Evolutionary conservation across 2,329 filamentous ascomycete genomes (phyloP).

Genomic region (Knufia petricola): DNA sequence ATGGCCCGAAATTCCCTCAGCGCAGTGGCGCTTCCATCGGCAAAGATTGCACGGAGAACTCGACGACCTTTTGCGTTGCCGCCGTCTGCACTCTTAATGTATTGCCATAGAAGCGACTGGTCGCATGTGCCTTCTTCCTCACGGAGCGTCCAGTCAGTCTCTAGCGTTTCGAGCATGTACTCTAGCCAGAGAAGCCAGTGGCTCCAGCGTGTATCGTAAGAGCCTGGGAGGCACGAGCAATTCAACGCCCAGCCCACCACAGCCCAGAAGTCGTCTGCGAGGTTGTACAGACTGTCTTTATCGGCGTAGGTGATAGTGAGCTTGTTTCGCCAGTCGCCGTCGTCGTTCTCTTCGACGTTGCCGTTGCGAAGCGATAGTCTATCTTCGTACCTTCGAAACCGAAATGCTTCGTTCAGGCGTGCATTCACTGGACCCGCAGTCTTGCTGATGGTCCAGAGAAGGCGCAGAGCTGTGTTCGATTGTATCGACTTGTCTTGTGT

Average conservation of each 20-base stretch:
- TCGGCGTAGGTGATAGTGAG: slow-evolving; percentile 54
- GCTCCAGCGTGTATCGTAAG: slow-evolving; percentile 54
- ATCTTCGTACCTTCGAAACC: slow-evolving; percentile 42
- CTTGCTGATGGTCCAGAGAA: slow-evolving; percentile 58
- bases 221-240: slow-evolving; percentile 57
- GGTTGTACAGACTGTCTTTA: slow-evolving; percentile 58
- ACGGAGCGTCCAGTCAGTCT: slow-evolving; percentile 34
- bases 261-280: slow-evolving; percentile 82
- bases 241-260: slow-evolving; percentile 88
- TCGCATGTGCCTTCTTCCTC: slow-evolving; percentile 22
- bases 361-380: slow-evolving; percentile 6
- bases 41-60: slow-evolving; percentile 39
- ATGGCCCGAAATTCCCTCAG: slow-evolving; percentile 36
- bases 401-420: slow-evolving; percentile 62
- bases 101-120: slow-evolving; percentile 36
- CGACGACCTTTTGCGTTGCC: slow-evolving; percentile 31
- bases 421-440: slow-evolving; percentile 61
- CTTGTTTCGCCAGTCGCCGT: slow-evolving; percentile 38
- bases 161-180: slow-evolving; percentile 48
- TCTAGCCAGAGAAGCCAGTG: slow-evolving; percentile 74
- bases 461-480: slow-evolving; percentile 56
- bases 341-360: slow-evolving; percentile 20
- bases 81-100: slow-evolving; percentile 27
- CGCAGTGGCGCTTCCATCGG: slow-evolving; percentile 31
- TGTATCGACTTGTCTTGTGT: slow-evolving; percentile 53